Evolutionary conservation across 2,329 filamentous ascomycete species (phyloP).

Genomic region (Monosporascus sp.): DNA sequence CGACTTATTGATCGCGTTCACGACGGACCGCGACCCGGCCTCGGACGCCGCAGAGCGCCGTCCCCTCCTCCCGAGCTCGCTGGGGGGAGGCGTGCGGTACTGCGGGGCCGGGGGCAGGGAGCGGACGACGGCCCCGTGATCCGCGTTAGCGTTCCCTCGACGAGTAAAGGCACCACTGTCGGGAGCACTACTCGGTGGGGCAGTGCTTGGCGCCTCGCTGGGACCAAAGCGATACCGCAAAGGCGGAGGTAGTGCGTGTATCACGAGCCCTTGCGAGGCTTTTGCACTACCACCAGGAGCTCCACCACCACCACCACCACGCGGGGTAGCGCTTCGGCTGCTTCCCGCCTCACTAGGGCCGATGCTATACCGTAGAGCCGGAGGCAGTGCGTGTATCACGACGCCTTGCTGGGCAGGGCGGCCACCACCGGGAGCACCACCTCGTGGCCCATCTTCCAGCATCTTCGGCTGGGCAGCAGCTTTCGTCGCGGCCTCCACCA

Average conservation of each 20-base stretch:
- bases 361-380: not conserved
- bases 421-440: not conserved
- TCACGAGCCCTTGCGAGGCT: not conserved
- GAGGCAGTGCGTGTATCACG: not conserved
- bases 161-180: not conserved
- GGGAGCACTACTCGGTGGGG: not conserved
- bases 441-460: not conserved
- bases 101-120: not conserved
- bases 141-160: not conserved
- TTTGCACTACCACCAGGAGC: not conserved
- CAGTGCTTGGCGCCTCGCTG: too few relatives aligned
- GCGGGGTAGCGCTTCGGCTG: too few relatives aligned
- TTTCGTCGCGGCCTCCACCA: too few relatives aligned
- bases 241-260: not conserved
- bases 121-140: not conserved
- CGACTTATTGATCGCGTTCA: conserved; percentile 18
- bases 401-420: not conserved
- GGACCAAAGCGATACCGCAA: not conserved
- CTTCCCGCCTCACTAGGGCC: too few relatives aligned
- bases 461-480: not conserved
- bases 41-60: not conserved
- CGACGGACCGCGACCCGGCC: conserved; percentile 1
- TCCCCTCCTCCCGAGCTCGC: not conserved
- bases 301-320: too few relatives aligned
- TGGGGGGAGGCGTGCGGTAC: not conserved